Evolutionary conservation across 148 eudicot genomes (phyloP), one percentile per base, ranked within the genome.

Genomic region (Fagopyrum homotropicum): DNA sequence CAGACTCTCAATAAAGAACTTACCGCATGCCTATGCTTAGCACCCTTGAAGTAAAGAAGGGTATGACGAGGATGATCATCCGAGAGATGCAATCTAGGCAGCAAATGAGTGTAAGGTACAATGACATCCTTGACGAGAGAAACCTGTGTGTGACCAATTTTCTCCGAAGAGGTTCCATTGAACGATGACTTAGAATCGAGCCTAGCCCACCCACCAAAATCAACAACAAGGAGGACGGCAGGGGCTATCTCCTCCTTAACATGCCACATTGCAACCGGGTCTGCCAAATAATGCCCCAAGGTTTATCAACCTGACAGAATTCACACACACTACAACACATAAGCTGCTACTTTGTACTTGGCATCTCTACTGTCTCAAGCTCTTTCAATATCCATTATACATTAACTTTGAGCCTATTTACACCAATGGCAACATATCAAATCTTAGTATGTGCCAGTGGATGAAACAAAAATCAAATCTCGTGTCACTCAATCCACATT

Each of bases 231-330:
- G 75, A 96, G 93, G 52, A 96, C 75, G 40, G 99, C 91, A 3
- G 97, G 89, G 72, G 98, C 81, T 29, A 96, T 89, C 83, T 96
- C 97, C 19, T 86, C 91, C 84, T 77, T 95, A 74, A 92, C 86
- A 78, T 95, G 99, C 92, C 92, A 95, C 97, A 92, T 86, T 75
- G 99, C 95, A 81, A 96, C 96, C 69, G 99, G 99, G 97, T 92
- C 99, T 96, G 99, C 94, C 96, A 92, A 96, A 92, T 84, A 96
- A 89, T 80, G 94, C 98, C 87, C 87, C 99, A 96, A 92, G 89
- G 80, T 89, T 89, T 92, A 84, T 88, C 88, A 90, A 92, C 96
- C 97, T 90, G 94, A 87, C 54, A 72, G 89, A 91, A 90, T 82
- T 82, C 89, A 91, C 79, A 91, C 83, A 84, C 92, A 91, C 74